Evolutionary conservation across 2,329 filamentous ascomycete species (phyloP), one percentile per base, ranked within the genome.

Genomic region (Helminthosporium solani): DNA sequence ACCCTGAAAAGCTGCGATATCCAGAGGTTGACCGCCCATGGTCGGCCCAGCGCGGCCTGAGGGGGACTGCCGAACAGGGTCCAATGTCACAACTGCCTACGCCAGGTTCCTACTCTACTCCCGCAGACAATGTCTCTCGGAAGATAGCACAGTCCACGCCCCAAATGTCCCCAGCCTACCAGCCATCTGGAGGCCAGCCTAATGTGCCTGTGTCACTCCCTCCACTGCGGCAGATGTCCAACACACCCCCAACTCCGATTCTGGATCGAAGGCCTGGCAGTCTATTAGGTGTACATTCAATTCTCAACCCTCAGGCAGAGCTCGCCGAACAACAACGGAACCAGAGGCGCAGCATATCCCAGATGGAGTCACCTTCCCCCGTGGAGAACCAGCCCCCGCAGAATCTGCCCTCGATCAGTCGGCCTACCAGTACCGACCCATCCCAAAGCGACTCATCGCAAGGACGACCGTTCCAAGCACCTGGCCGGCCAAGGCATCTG

Each of bases 301-400:
- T 78, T 15, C 58, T 78, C 35, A 78, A 77, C 44, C 73, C 73
- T 9, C 65, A 69, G 43, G 56, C 59, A 12, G 71, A 74, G 15
- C 54, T 66, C 7, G 41, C 61, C 2, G 61, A 64, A 30, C 61
- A 62, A 34, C 55, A 63, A 33, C 55, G 61, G 8, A 54, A 56
- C 47, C 61, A 68, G 36, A 64, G 73, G 49, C 70, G 73, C 7
- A 76, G 72, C 51, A 70, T 66, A 2, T 70, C 72, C 3, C 70
- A 76, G 37, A 60, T 76, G 47, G 73, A 76, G 14, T 72, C 73
- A 2, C 69, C 71, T 3, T 68, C 62, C 2, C 62, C 67, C 9
- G 54, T 70, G 12, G 68, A 70, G 8, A 63, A 64, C 9, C 68
- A 70, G 3, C 67, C 68, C 11, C 57, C 61, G 6, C 58, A 54